Conservation (phyloP, 805 yeast species). For the Zygotorulaspora florentina region DNA sequence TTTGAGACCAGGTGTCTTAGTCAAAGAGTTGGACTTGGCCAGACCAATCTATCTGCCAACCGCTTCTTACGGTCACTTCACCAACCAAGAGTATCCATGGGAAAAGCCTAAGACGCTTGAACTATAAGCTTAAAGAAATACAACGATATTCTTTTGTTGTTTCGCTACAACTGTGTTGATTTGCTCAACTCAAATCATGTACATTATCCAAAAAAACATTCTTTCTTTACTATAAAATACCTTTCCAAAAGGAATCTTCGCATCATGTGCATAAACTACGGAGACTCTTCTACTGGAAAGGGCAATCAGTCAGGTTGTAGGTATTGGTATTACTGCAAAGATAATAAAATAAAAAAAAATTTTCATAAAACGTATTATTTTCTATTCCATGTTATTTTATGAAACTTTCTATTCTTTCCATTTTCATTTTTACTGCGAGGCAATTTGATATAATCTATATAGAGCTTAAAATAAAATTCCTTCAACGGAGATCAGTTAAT, state of each 20-base stretch:
- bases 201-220: slow-evolving; percentile 10
- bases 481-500: slow-evolving; percentile 14
- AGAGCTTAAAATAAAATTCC: slow-evolving; percentile 6
- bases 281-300: background rate
- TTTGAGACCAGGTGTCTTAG: slow-evolving; percentile 99
- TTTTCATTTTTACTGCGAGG: background rate
- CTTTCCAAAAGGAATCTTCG: background rate
- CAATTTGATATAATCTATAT: background rate
- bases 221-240: slow-evolving; percentile 1
- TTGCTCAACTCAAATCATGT: slow-evolving; percentile 24
- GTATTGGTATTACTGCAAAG: slow-evolving; percentile 2
- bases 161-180: slow-evolving; percentile 11
- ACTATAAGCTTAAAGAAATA: slow-evolving; percentile 39
- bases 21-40: slow-evolving; percentile 92
- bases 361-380: background rate
- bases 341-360: background rate
- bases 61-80: slow-evolving; percentile 99
- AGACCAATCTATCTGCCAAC: slow-evolving; percentile 99
- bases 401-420: background rate
- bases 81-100: slow-evolving; percentile 98
- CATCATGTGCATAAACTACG: background rate
- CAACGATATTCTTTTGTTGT: background rate
- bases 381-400: background rate
- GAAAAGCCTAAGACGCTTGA: slow-evolving; percentile 86
- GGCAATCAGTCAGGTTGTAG: slow-evolving; percentile 5